These are phyloP conservation scores for Hypoxylon rickii DNA, from an alignment of 495 filamentous ascomycete species.

Conservation along the genomic window DNA sequence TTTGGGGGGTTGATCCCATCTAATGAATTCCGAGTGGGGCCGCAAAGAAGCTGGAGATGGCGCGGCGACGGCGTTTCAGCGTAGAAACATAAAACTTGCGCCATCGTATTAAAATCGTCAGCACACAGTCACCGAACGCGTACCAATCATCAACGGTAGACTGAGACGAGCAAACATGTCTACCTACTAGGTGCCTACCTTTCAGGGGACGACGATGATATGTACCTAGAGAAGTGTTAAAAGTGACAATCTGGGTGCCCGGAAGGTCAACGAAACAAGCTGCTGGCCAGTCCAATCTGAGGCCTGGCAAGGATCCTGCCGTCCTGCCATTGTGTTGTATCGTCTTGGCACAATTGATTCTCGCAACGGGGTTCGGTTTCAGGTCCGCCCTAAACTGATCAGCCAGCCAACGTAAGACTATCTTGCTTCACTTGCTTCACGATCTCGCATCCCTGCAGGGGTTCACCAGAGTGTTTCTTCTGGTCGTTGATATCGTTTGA, in stretches of 20 bases:
- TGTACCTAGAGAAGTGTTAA: too few relatives aligned
- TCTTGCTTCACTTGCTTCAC: conserved; percentile 34
- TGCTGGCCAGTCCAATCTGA: too few relatives aligned
- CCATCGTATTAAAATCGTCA: conserved; percentile 1
- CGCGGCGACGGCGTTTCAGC: conserved; percentile 23
- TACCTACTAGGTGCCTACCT: too few relatives aligned
- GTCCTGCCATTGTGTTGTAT: background rate
- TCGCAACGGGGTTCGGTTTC: conserved; percentile 13
- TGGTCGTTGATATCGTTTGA: conserved; percentile 1
- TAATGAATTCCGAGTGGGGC: conserved; percentile 12
- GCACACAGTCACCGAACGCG: background rate
- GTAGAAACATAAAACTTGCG: conserved; percentile 22
- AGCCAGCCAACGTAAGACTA: conserved; percentile 15
- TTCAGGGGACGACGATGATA: too few relatives aligned
- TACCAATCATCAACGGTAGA: background rate
- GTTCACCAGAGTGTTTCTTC: conserved; percentile 12
- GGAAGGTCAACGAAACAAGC: too few relatives aligned
- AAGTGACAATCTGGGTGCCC: too few relatives aligned
- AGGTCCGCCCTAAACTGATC: conserved; percentile 18
- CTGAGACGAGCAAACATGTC: conserved; percentile 13
- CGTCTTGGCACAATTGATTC: background rate
- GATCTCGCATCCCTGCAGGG: conserved; percentile 12
- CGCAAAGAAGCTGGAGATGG: conserved; percentile 14
- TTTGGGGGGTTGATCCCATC: conserved; percentile 2
- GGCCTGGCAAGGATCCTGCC: too few relatives aligned